Evolutionary conservation across 2,329 filamentous ascomycete species (phyloP).

Genomic region (Sporothrix schenckii): DNA sequence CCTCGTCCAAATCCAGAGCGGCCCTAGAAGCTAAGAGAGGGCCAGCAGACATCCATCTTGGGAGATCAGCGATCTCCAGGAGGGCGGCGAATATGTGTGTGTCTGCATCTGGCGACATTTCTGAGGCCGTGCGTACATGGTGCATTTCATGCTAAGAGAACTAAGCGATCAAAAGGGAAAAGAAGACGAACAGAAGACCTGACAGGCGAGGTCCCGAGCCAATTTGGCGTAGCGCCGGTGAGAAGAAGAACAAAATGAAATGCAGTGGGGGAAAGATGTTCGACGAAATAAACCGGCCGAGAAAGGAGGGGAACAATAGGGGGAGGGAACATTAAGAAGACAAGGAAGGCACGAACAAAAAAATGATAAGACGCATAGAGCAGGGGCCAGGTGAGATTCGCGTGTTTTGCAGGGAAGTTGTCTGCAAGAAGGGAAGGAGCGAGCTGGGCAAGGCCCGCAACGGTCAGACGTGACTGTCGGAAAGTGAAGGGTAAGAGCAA

Average conservation of each 20-base stretch:
- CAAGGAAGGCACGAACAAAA: constrained; percentile 19
- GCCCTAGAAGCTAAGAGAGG: background rate
- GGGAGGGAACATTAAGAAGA: background rate
- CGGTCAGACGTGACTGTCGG: background rate
- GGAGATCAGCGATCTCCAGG: constrained; percentile 11
- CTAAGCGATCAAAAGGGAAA: constrained; percentile 24
- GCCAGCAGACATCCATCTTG: background rate
- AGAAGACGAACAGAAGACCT: constrained; percentile 25
- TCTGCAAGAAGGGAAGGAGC: constrained; percentile 7
- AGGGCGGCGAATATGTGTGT: background rate
- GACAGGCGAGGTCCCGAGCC: constrained; percentile 1
- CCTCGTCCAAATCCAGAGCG: background rate
- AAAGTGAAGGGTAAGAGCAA: background rate
- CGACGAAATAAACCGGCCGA: constrained; percentile 16
- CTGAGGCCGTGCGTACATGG: constrained; percentile 29
- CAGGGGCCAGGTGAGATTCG: constrained; percentile 13
- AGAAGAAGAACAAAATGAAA: constrained; percentile 4
- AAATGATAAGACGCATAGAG: constrained; percentile 12
- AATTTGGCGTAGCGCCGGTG: constrained; percentile 21
- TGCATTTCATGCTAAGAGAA: constrained; percentile 24
- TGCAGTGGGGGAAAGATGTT: constrained; percentile 22
- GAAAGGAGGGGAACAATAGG: constrained; percentile 17
- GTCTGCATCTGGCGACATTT: constrained; percentile 3
- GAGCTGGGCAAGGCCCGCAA: constrained; percentile 24
- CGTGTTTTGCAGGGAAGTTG: constrained; percentile 17